Percentiles rank a stretch among this genome's conserved stretches.
Evolutionary conservation across 2,329 filamentous ascomycete genomes (phyloP).

Genomic region (Diaporthe helianthi): DNA sequence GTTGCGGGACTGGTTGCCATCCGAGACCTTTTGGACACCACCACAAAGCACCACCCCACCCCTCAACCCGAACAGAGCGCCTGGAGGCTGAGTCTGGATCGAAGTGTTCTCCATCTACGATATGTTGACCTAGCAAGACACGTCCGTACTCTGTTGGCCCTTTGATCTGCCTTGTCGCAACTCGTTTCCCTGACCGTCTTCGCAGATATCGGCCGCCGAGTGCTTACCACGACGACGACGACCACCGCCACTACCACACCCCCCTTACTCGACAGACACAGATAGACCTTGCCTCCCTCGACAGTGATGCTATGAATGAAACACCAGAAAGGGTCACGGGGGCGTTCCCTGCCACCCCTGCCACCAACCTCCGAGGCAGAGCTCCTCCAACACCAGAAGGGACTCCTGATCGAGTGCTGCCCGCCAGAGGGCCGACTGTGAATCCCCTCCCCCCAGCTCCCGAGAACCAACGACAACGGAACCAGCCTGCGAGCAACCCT

Average conservation of each 20-base stretch:
- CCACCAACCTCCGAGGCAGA: conserved; percentile 34
- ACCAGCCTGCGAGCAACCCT: conserved; percentile 53
- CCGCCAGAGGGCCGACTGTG: not conserved
- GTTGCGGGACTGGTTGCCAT: not conserved
- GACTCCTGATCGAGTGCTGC: conserved; percentile 16
- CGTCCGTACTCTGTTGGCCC: not conserved
- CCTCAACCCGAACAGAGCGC: not conserved
- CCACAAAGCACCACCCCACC: not conserved
- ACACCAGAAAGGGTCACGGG: conserved; percentile 34
- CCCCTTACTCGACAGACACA: not conserved
- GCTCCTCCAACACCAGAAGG: conserved; percentile 30
- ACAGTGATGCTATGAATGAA: conserved; percentile 36
- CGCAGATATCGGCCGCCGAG: conserved; percentile 34
- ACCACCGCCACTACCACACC: not conserved
- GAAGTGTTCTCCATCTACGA: conserved; percentile 21
- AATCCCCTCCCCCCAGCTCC: conserved; percentile 45
- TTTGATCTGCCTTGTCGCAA: not conserved
- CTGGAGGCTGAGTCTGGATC: not conserved
- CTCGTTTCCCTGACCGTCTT: conserved; percentile 17
- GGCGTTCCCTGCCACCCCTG: conserved; percentile 35
- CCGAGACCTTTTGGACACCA: conserved; percentile 20
- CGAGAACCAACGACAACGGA: conserved; percentile 53
- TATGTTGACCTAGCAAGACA: conserved; percentile 35
- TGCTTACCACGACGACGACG: conserved; percentile 28
- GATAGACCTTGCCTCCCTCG: not conserved